phyloP scores from a whole-genome alignment of 805 yeast species.

The Metschnikowia baotianmanensis region DNA sequence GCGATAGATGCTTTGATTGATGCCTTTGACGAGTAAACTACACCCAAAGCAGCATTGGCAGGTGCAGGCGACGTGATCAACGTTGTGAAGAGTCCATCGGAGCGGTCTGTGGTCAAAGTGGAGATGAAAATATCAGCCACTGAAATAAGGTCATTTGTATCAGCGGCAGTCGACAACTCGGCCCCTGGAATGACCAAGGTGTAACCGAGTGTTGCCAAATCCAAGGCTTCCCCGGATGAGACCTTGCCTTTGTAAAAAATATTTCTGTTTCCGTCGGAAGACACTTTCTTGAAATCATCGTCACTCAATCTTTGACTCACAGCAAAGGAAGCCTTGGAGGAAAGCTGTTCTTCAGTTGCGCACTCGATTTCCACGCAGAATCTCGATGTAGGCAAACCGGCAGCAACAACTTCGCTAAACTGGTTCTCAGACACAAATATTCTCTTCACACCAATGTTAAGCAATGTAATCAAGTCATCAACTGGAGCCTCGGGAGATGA shows the following conservation, averaged over 20 bases:
- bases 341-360: constrained; percentile 13
- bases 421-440: constrained; percentile 36
- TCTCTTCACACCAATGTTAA: constrained; percentile 59
- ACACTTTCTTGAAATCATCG: constrained; percentile 18
- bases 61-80: constrained; percentile 71
- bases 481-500: constrained; percentile 26
- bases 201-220: constrained; percentile 32
- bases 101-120: constrained; percentile 72
- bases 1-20: constrained; percentile 80
- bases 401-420: constrained; percentile 9
- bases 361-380: constrained; percentile 13
- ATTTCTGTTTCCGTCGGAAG: constrained; percentile 29
- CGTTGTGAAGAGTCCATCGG: constrained; percentile 83
- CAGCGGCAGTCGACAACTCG: constrained; percentile 29
- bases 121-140: constrained; percentile 47
- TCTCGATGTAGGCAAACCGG: constrained; percentile 19
- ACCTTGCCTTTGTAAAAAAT: constrained; percentile 23
- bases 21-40: constrained; percentile 84
- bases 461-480: constrained; percentile 42
- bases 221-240: constrained; percentile 25
- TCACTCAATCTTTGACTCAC: constrained; percentile 19
- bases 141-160: constrained; percentile 27
- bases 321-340: constrained; percentile 23
- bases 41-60: constrained; percentile 58
- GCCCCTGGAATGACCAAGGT: constrained; percentile 31